Evolutionary conservation across 768 basidiomycete species (phyloP).

Genomic region (Lentinula edodes): DNA sequence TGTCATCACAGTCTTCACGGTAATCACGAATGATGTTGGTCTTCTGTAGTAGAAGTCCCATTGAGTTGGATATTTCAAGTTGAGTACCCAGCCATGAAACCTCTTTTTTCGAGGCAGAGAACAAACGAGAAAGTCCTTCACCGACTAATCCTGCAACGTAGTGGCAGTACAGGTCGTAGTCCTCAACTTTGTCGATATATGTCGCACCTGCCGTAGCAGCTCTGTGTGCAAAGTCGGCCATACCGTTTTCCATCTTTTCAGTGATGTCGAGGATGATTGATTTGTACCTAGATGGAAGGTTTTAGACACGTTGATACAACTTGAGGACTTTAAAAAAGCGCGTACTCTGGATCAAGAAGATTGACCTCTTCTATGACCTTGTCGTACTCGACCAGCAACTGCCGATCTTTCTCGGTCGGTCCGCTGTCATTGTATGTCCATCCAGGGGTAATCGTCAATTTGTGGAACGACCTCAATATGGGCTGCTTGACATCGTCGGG

Average conservation of each 20-base stretch:
- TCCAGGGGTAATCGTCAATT: slow-evolving; percentile 71
- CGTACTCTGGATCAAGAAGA: slow-evolving; percentile 58
- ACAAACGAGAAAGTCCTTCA: slow-evolving; percentile 87
- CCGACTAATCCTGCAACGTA: slow-evolving; percentile 98
- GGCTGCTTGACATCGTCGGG: slow-evolving; percentile 83
- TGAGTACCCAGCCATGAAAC: slow-evolving; percentile 66
- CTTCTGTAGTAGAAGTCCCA: slow-evolving; percentile 96
- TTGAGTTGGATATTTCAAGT: slow-evolving; percentile 85
- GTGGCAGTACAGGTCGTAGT: slow-evolving; percentile 98
- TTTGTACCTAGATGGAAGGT: slow-evolving; percentile 46
- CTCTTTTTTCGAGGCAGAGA: slow-evolving; percentile 83
- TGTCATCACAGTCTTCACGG: slow-evolving; percentile 83
- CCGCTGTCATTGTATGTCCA: slow-evolving; percentile 84
- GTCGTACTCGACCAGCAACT: slow-evolving; percentile 80
- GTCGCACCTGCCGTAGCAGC: slow-evolving; percentile 65
- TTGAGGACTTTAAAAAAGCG: neutral
- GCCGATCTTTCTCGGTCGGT: slow-evolving; percentile 83
- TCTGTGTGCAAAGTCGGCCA: slow-evolving; percentile 92
- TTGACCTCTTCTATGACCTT: slow-evolving; percentile 77
- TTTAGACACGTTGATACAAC: slow-evolving; percentile 4
- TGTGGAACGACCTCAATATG: slow-evolving; percentile 76
- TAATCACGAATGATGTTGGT: slow-evolving; percentile 97
- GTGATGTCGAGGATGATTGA: slow-evolving; percentile 78
- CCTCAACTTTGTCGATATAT: slow-evolving; percentile 69
- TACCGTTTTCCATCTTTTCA: slow-evolving; percentile 86